Conservation (phyloP, 108 stramenopile species). For the Pseudonitzschia pungens region DNA sequence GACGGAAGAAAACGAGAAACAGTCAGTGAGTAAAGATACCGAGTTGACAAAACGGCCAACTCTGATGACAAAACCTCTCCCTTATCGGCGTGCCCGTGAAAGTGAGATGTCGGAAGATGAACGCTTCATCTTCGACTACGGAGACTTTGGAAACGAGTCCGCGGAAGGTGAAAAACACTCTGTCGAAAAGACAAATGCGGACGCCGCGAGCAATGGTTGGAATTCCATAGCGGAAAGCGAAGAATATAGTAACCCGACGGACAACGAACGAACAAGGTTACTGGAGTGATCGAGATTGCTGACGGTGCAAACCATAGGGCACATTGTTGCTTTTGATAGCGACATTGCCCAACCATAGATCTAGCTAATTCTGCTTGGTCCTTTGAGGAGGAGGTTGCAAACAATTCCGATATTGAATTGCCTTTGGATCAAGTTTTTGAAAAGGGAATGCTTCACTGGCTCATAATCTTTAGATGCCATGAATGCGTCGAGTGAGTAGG, state of each 20-base stretch:
- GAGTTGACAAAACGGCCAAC: not conserved
- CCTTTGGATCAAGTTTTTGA: no score
- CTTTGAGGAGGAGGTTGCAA: no score
- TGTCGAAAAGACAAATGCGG: not conserved
- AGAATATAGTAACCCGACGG: not conserved
- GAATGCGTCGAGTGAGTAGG: no score
- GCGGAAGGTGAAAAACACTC: not conserved
- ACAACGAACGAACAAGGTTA: conserved; percentile 6
- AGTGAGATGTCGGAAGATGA: conserved; percentile 34
- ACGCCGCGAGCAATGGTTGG: not conserved
- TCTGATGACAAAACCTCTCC: not conserved
- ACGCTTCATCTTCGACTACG: conserved; percentile 35
- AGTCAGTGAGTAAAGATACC: not conserved
- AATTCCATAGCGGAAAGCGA: not conserved
- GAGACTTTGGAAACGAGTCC: conserved; percentile 23
- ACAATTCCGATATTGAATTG: no score
- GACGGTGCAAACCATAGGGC: no score
- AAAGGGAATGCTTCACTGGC: no score
- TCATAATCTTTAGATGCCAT: no score
- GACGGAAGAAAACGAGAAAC: not conserved
- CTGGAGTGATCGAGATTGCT: not conserved
- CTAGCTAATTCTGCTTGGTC: not conserved
- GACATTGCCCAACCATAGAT: not conserved
- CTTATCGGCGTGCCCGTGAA: not conserved
- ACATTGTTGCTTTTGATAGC: no score